phyloP scores from a whole-genome alignment of 257 asterid species.

The Orobanche coerulescens region DNA sequence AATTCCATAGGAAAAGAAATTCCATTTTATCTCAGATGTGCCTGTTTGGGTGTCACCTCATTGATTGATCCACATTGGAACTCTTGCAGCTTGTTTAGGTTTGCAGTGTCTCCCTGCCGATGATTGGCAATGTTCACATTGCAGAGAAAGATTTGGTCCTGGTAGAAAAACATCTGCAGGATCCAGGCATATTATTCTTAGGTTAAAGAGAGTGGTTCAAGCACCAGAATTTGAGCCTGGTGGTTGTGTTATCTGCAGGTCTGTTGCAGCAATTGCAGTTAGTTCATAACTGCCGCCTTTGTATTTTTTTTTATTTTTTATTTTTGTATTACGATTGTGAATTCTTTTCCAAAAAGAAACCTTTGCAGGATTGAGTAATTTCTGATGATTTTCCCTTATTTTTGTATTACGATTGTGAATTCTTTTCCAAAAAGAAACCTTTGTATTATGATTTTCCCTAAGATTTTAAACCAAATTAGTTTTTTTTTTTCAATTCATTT shows the following conservation, averaged over 20 bases:
- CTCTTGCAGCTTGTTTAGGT: conserved; percentile 80
- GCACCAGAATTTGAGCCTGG: conserved; percentile 84
- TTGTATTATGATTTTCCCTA: background rate
- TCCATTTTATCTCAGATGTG: background rate
- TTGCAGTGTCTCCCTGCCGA: conserved; percentile 40
- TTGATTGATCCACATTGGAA: conserved; percentile 17
- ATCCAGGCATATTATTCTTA: conserved; percentile 50
- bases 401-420: background rate
- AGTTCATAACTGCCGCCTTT: background rate
- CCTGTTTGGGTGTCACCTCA: conserved; percentile 5
- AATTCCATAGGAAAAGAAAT: no score
- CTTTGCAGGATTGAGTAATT: background rate
- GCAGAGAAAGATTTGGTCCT: conserved; percentile 58
- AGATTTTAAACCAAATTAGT: background rate
- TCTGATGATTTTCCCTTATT: background rate
- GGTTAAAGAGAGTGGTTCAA: conserved; percentile 80
- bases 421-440: background rate
- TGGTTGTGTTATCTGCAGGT: conserved; percentile 99
- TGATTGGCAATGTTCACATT: conserved; percentile 81
- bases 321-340: background rate
- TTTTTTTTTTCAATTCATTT: background rate
- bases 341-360: background rate
- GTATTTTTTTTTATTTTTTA: background rate
- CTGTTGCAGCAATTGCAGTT: conserved; percentile 22
- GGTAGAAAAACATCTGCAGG: conserved; percentile 58